Evolutionary conservation across 805 yeast genomes (phyloP), one percentile per base, ranked within the genome.

Genomic region (Maudiozyma saulgeensis): DNA sequence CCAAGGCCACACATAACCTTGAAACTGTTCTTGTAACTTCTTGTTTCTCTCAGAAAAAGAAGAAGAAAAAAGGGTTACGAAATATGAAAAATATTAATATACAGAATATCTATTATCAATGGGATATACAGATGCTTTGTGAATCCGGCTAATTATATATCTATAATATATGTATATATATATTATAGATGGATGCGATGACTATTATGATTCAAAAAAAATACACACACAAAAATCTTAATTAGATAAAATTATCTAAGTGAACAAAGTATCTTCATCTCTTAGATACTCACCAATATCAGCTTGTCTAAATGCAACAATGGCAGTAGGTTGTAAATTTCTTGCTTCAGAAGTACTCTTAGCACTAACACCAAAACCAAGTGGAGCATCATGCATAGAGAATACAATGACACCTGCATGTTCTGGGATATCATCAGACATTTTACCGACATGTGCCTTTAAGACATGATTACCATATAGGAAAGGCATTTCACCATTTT

Each of bases 401-500:
- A 78, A 88, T 15, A 93, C 84, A 56, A 93, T 77, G 21, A 93
- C 90, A 62, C 99, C 99, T 1, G 96, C 93, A 63, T 93, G 99
- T 68, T 91, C 98, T 31, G 98, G 98, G 49, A 93, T 87, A 64
- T 93, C 98, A 57, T 93, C 99, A 49, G 95, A 85, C 86, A 93
- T 88, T 60, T 89, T 84, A 35, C 99, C 99, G 49, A 93, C 77
- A 65, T 93, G 99, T 4, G 99, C 99, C 66, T 93, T 93, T 58
- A 93, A 75, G 26, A 91, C 91, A 67, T 93, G 96, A 72, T 93
- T 93, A 37, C 99, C 99, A 60, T 93, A 93, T 56, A 93, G 71
- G 66, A 84, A 93, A 13, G 99, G 98, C 99, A 93, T 93, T 69
- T 93, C 99, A 60, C 99, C 99, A 64, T 93, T 93, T 46, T 81